Evolutionary conservation across 441 rosid genomes (phyloP), one percentile per base, ranked within the genome.

Genomic region (Adansonia rubrostipa): DNA sequence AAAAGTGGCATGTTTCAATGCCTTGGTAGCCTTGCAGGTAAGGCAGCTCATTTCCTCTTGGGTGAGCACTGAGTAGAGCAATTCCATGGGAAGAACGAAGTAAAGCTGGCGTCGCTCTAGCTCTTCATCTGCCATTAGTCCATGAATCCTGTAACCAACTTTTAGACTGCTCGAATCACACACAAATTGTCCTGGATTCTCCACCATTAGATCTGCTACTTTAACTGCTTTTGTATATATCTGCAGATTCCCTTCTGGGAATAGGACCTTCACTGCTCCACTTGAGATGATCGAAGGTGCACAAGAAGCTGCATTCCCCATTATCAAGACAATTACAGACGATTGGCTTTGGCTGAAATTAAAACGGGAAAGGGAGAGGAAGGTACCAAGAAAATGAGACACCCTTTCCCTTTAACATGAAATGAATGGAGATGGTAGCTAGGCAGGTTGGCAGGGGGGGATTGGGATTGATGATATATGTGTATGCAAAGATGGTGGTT

Each of bases 241-340:
- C 57, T 82, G 79, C 22, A 86, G 24, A 9, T 17, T 78, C 14
- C 89, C 91, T 45, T 83, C 57, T 1, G 75, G 80, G 56, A 42
- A 73, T n/a, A 85, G 42, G 47, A 89, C 88, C 68, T 82, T 86
- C 6, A 79, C 69, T 1, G 33, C 82, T 45, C 85, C 84, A n/a
- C 44, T 67, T 28, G 83, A 78, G 77, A 76, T 75, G 33, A 85
- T 81, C 20, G 79, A 79, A 13, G 92, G 89, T 42, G 88, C 81
- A 75, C 91, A 89, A 53, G 88, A 88, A 62, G 84, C 1, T 68
- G 84, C 84, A 17, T 87, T 89, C 9, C 92, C 91, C 92, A 89
- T 88, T 42, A 45, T 48, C 14, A 45, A 40, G 0, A 9, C 19
- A 36, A 36, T 36, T 36, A 36, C 7, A 56, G 58, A 56, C 20